Percentiles rank a stretch among this genome's conserved stretches.
Conservation (phyloP, 2,329 filamentous ascomycete species). For the Colletotrichum somersetense region DNA sequence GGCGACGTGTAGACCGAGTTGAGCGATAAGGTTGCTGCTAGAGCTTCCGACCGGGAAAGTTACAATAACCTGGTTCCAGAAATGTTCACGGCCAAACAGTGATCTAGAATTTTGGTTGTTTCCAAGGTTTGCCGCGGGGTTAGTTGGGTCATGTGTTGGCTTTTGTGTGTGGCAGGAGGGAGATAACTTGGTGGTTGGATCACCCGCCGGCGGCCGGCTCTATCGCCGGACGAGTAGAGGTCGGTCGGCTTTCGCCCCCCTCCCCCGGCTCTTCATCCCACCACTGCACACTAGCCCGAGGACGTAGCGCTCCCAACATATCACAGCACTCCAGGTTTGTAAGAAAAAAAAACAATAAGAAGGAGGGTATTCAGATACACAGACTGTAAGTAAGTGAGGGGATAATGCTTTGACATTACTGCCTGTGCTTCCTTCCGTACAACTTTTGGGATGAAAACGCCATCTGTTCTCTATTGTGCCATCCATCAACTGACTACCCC, state of each 20-base stretch:
- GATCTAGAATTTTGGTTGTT: neutral
- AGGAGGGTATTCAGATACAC: neutral
- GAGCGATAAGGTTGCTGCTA: slow-evolving; percentile 3
- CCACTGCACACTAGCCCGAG: neutral
- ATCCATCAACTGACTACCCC: slow-evolving; percentile 35
- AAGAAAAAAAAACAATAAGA: too few species aligned
- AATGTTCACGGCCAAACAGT: neutral
- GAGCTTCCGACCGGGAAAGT: neutral
- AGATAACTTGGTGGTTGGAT: slow-evolving; percentile 18
- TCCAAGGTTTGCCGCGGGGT: slow-evolving; percentile 15
- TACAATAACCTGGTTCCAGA: neutral
- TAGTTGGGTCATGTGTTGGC: slow-evolving; percentile 15
- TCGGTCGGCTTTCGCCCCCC: slow-evolving; percentile 2
- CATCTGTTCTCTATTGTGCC: slow-evolving; percentile 38
- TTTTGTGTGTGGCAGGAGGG: slow-evolving; percentile 5
- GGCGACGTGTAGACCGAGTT: neutral
- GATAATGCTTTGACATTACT: slow-evolving; percentile 21
- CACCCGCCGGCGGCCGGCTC: neutral
- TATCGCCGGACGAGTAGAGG: slow-evolving; percentile 23
- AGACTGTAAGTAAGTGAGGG: too few species aligned
- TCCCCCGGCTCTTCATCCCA: neutral
- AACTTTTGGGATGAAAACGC: slow-evolving; percentile 35
- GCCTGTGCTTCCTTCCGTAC: slow-evolving; percentile 18
- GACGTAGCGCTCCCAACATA: neutral
- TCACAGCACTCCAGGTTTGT: neutral